Base-by-base conservation (phyloP, 495 filamentous ascomycete genomes). In the Aspergillus sclerotioniger region DNA sequence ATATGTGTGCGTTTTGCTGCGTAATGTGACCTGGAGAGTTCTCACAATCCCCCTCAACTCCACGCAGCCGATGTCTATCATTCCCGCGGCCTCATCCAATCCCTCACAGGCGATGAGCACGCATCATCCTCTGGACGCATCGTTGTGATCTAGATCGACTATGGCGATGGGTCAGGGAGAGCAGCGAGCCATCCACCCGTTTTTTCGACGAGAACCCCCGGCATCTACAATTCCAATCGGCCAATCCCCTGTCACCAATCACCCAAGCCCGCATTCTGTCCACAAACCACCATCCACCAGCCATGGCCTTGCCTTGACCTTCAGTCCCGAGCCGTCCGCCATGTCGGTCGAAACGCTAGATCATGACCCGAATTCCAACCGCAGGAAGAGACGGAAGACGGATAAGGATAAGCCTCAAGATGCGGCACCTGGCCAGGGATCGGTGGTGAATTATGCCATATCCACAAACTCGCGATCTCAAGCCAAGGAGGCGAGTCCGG, bases 371-470 rank as follows among this genome's bases (percentile, higher is more conserved):
- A 81, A 82, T 55, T 57, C 67, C 13, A 48, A 61, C 39, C 68
- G 78, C 21, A 69, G 74, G 39, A 85, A 86, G 63, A 72, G 84
- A 17, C 73, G 76, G 44, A 85, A 80, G 61, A 81, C 72, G 9
- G 63, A 66, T 72, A 81, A 65, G 71, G 68, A 47, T 29, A 51
- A 45, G 35, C 25, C 47, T 13, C 6, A 3, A 13, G 47, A 32
- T 7, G 12, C 16, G 4, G 15, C 28, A 32, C 28, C 47, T 25
- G 25, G 21, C 21, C 46, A 29, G 21, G n/a, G 33, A 35, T 35
- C 13, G 7, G 33, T 35, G 8, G 33, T 13, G 33, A 9, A 3
- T 35, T 35, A 10, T 13, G 33, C 9, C 3, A 35, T 35, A 3
- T 13, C 33, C 33, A 9, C 2, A 35, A 35, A 35, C 13, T 1